A percentile compares a stretch with the other conserved stretches of the same genome.
Conservation (phyloP, 139 green algal genomes). For the Chlamydomonas sp. region DNA sequence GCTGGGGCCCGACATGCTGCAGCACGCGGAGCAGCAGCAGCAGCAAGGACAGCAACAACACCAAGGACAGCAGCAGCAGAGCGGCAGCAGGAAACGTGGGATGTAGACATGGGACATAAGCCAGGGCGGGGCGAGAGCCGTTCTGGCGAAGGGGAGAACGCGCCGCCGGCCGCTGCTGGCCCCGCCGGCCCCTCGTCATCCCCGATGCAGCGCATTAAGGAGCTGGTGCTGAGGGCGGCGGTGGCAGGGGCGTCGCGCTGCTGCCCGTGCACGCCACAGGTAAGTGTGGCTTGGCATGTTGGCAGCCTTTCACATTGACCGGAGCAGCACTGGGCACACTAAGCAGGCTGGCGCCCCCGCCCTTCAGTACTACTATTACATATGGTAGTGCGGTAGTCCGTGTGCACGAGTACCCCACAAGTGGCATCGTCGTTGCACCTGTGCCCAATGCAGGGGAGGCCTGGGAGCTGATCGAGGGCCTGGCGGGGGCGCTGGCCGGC, state of each 20-base stretch:
- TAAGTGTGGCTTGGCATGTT: neutral
- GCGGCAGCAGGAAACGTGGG: neutral
- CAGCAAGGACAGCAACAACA: neutral
- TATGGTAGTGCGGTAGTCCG: too few relatives aligned
- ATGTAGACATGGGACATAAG: too few relatives aligned
- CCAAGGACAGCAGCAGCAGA: neutral
- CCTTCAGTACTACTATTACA: too few relatives aligned
- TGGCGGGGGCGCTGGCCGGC: conserved; percentile 6
- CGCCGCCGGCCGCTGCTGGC: neutral
- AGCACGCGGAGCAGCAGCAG: neutral
- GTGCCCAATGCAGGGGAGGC: conserved; percentile 11
- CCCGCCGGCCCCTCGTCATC: neutral
- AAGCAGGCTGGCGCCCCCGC: too few relatives aligned
- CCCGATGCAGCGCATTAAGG: neutral
- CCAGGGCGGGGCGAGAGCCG: too few relatives aligned
- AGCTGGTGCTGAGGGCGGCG: conserved; percentile 23
- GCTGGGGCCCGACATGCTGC: conserved; percentile 11
- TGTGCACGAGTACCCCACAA: too few relatives aligned
- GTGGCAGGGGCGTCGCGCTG: conserved; percentile 4
- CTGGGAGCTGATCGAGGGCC: conserved; percentile 32
- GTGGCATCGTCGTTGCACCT: neutral
- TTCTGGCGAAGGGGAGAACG: too few relatives aligned
- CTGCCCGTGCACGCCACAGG: conserved; percentile 4
- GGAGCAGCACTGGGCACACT: too few relatives aligned
- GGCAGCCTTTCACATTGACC: neutral